Conservation (phyloP, 495 filamentous ascomycete species). For the Glonium stellatum region DNA sequence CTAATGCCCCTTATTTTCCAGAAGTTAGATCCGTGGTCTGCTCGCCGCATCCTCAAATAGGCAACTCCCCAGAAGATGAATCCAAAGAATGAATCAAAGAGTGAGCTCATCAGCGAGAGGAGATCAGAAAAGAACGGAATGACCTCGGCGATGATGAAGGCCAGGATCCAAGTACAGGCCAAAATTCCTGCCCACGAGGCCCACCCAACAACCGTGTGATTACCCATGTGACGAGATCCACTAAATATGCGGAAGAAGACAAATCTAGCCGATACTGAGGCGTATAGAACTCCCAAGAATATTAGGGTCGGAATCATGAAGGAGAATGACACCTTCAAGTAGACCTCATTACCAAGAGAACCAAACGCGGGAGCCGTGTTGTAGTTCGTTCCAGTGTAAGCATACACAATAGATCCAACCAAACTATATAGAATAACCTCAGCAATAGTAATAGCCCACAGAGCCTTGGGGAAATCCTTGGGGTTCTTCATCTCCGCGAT, state of each 20-base stretch:
- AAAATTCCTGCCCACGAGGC: constrained; percentile 67
- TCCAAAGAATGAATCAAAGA: constrained; percentile 89
- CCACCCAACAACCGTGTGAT: constrained; percentile 80
- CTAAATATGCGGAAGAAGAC: constrained; percentile 77
- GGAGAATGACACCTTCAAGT: constrained; percentile 77
- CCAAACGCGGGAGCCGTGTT: constrained; percentile 76
- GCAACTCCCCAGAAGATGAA: constrained; percentile 93
- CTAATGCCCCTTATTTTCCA: constrained; percentile 52
- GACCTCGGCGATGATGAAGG: constrained; percentile 80
- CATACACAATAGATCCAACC: constrained; percentile 70
- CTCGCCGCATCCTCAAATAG: constrained; percentile 72
- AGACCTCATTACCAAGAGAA: constrained; percentile 60
- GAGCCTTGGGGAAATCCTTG: constrained; percentile 78
- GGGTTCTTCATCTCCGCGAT: constrained; percentile 89
- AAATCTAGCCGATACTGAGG: constrained; percentile 80
- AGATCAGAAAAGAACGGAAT: constrained; percentile 87
- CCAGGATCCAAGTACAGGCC: constrained; percentile 62
- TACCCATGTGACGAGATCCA: constrained; percentile 64
- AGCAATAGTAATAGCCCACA: constrained; percentile 79
- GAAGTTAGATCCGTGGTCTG: constrained; percentile 57
- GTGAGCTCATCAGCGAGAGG: constrained; percentile 75
- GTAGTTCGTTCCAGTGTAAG: constrained; percentile 77
- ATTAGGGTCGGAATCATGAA: constrained; percentile 92
- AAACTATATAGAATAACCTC: constrained; percentile 76
- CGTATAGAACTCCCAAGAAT: constrained; percentile 81